Evolutionary conservation across 768 basidiomycete species (phyloP), one percentile per base, ranked within the genome.

Genomic region (Boletus subparvulus): DNA sequence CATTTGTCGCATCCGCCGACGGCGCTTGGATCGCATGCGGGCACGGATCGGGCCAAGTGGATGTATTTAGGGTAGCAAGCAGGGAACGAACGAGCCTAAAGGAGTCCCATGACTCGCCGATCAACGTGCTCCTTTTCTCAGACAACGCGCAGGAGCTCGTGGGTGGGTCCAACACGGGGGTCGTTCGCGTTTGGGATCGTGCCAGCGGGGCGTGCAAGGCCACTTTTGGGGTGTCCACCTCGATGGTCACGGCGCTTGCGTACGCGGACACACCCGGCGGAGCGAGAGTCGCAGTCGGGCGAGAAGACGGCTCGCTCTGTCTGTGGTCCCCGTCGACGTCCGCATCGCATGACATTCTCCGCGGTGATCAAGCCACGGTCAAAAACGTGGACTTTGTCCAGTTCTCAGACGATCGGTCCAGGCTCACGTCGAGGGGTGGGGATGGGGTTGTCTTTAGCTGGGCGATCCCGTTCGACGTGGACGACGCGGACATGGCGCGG

Each of bases 131-230:
- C 36, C 17, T 41, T 11, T 70, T 69, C 47, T 66, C 67, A 12
- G 47, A 44, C 5, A 52, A 61, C 24, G 59, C 55, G 6, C 28
- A 28, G 33, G 35, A 47, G 7, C 52, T 70, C 40, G 57, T 65
- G 24, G 62, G 68, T 0, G 69, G 63, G 3, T 67, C 55, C n/a
- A 1, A 53, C 28, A 24, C 48, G 2, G 61, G 60, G 3, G 45
- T 51, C 5, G 59, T 71, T 11, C 58, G 36, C 0, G 19, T 71
- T 19, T 71, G 65, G 69, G 61, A 66, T 32, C 55, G 50, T 4
- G 28, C 42, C 0, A 64, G 55, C 30, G 61, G 68, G 3, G 13
- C 40, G 12, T 63, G 54, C 45, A 54, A 54, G 41, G 49, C 58
- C 33, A 52, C 42, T 13, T 46, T 61, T 3, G 54, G 8, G 2